Evolutionary conservation across 208 protist genomes (phyloP), one percentile per base, ranked within the genome.

Genomic region (Trypanosoma platydactyli): DNA sequence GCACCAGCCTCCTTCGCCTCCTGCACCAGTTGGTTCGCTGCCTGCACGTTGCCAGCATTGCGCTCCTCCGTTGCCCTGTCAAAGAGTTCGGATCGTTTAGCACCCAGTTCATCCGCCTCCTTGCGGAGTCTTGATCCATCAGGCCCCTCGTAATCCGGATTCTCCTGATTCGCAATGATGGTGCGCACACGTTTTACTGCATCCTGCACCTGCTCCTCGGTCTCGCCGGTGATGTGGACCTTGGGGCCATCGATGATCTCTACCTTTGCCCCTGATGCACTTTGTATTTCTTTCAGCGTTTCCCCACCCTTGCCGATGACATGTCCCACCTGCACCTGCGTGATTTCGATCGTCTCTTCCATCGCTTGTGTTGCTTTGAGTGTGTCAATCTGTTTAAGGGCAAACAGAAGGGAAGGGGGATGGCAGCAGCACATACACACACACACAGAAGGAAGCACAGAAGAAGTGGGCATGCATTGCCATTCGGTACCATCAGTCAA

Each of bases 101-200:
- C 61, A 11, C 64, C 81, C n/a, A 76, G 51, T 12, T 52, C 68
- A 55, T 79, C 74, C 11, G 82, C 82, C 53, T 84, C 73, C 48
- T 53, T 60, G 12, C 82, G 79, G 42, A 88, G 76, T 22, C 71
- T 51, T 24, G 60, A 30, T 3, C 82, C 82, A 25, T 68, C 56
- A 3, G 66, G 58, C 0, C 82, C 82, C 64, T 84, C 79, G 56
- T 88, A 88, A 68, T 88, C 75, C 41, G 79, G 80, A 40, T 86
- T 79, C 62, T 77, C 72, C 55, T 82, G 74, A n/a, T 76, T 56
- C 3, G 45, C 20, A 9, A 88, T 65, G 29, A 88, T 88, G 0
- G 13, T 18, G 12, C 64, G 40, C 24, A 88, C 73, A 33, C 83
- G 65, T 0, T 56, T 64, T 46, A 59, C 64, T 4, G 82, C 79